Conservation (phyloP, 768 basidiomycete species). For the Tricholoma hemisulphureum region DNA sequence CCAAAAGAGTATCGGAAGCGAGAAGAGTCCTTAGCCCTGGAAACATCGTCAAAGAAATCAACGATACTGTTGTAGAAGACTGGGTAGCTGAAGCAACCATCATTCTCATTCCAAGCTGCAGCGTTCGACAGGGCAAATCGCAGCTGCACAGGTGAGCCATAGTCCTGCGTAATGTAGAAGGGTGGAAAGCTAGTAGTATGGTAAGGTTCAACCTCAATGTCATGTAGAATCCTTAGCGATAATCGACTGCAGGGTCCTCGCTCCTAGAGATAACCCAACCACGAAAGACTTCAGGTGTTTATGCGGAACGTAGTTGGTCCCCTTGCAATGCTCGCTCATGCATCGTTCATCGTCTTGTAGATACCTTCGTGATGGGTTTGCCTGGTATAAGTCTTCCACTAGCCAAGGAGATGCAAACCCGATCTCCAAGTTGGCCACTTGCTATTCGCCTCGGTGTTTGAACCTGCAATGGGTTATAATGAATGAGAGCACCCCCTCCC, state of each 20-base stretch:
- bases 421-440: constrained; percentile 31
- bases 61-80: too few species aligned
- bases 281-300: constrained; percentile 57
- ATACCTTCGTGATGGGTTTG: constrained; percentile 29
- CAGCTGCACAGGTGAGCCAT: too few species aligned
- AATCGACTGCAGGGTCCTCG: constrained; percentile 53
- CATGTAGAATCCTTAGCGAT: background rate
- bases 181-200: constrained; percentile 51
- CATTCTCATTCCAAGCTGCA: too few species aligned
- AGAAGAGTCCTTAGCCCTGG: constrained; percentile 40
- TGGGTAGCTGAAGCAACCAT: too few species aligned
- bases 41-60: too few species aligned
- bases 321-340: background rate
- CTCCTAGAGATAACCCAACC: constrained; percentile 46
- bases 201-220: constrained; percentile 26
- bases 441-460: constrained; percentile 62
- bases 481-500: constrained; percentile 35
- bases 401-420: background rate
- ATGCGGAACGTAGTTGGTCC: constrained; percentile 55
- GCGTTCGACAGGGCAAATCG: too few species aligned
- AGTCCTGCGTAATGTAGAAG: too few species aligned
- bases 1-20: constrained; percentile 47
- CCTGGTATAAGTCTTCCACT: constrained; percentile 14
- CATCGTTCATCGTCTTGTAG: constrained; percentile 14
- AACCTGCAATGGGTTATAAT: constrained; percentile 60